phyloP scores from a whole-genome alignment of 495 filamentous ascomycete genomes.

The Tuber brumale region DNA sequence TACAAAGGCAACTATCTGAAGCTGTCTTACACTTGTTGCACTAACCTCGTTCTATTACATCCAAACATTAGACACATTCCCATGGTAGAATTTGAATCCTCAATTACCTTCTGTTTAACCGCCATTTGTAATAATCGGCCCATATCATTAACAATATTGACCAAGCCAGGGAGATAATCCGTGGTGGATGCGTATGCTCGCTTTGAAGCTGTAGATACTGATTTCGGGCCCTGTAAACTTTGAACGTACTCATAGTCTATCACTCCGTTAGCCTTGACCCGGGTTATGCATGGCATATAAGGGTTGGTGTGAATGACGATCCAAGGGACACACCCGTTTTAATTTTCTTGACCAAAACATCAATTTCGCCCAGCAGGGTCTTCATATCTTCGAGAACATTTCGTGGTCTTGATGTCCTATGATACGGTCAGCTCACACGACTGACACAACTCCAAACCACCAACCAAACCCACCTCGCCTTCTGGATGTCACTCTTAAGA shows the following conservation, averaged over 20 bases:
- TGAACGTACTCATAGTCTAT: conserved; percentile 72
- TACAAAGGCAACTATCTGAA: conserved; percentile 72
- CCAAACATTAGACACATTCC: background rate
- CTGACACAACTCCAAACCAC: background rate
- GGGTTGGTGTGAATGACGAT: background rate
- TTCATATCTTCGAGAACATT: conserved; percentile 47
- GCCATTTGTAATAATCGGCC: conserved; percentile 62
- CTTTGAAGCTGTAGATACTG: conserved; percentile 72
- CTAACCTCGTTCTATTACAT: conserved; percentile 51
- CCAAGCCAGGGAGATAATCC: conserved; percentile 74
- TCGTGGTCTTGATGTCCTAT: conserved; percentile 6
- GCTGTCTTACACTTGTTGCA: conserved; percentile 57
- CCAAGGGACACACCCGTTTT: conserved; percentile 46
- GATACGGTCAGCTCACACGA: background rate
- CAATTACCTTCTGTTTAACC: conserved; percentile 50
- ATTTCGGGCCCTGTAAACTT: conserved; percentile 58
- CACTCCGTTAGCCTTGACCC: background rate
- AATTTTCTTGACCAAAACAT: conserved; percentile 76
- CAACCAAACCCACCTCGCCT: conserved; percentile 28
- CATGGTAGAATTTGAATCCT: background rate
- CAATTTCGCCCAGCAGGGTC: conserved; percentile 72
- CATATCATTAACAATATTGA: conserved; percentile 66
- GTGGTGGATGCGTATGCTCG: conserved; percentile 80
- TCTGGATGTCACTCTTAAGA: conserved; percentile 46
- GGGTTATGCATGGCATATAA: background rate